Base-by-base conservation (phyloP, 805 yeast genomes). In the Pichia scutulata region DNA sequence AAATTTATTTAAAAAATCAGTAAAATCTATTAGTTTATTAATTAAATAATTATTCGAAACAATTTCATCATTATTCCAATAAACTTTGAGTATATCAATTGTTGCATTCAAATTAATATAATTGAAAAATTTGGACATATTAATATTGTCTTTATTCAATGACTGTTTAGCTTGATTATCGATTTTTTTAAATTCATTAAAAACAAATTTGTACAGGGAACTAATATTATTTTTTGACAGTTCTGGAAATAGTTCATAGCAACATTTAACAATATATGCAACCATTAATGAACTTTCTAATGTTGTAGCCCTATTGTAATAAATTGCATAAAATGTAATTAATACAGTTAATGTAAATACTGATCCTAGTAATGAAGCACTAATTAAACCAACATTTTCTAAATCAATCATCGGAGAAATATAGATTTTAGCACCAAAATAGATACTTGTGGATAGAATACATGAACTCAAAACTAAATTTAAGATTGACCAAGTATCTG, bases 241-340 rank as follows among this genome's bases (percentile, higher is more conserved):
- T 58, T 86, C 89, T 1, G 98, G 97, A 60, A 92, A 89, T 3
- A 96, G 81, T 63, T 90, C 95, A 66, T 93, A 93, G 54, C 90
- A 81, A 60, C 96, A 89, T 63, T 95, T 86, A 26, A 93, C 96
- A 54, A 92, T 83, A 67, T 93, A 93, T 9, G 95, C 92, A 63
- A 89, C 82, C 60, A 93, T 74, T 51, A 92, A 69, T 13, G 96
- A 85, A 30, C 89, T 78, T 67, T 93, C 99, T 47, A 90, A 76
- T n/a, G 92, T 82, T n/a, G 92, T 83, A 4, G 97, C 97, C 53
- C 78, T 79, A 7, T 84, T 84, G 2, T 92, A 80, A 21, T 86
- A 76, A 33, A 93, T 88, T 2, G 97, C 99, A 66, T 78, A 89
- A 3, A 87, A 65, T 0, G 96, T 89, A 37, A 93, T 65, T 19